Percentiles rank a stretch among this genome's conserved stretches.
Evolutionary conservation across 202 grass and related monocot genomes (phyloP).

Genomic region (Eragrostis tef): DNA sequence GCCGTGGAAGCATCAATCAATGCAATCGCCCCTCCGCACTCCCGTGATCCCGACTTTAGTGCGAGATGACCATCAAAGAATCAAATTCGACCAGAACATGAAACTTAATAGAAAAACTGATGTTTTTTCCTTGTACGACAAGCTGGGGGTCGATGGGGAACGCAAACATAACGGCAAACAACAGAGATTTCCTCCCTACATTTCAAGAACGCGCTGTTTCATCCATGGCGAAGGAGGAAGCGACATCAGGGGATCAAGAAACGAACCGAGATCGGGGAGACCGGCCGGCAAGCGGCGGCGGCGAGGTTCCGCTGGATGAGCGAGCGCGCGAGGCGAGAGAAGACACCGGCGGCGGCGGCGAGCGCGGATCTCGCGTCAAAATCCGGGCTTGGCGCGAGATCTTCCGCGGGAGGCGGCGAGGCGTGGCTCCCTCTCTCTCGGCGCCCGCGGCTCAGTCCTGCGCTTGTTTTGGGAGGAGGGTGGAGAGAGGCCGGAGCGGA

Average conservation of each 20-base stretch:
- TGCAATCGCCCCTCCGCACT: background rate
- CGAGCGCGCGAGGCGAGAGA: no score
- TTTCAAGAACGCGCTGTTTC: background rate
- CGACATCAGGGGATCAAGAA: background rate
- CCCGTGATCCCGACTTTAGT: slow-evolving; percentile 16
- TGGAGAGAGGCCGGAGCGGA: background rate
- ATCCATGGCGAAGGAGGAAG: background rate
- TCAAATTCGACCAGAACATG: background rate
- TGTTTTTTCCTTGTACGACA: background rate
- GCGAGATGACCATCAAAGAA: background rate
- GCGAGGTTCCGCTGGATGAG: slow-evolving; percentile 12
- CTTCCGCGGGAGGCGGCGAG: slow-evolving; percentile 24
- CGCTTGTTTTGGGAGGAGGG: background rate
- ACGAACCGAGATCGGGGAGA: slow-evolving; percentile 39
- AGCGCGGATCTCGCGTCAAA: slow-evolving; percentile 32
- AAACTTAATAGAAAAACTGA: no score
- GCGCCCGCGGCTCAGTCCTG: background rate
- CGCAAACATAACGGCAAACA: background rate
- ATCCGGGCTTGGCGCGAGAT: slow-evolving; percentile 25
- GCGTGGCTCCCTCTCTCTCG: background rate
- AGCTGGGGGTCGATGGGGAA: slow-evolving; percentile 25
- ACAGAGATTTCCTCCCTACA: background rate
- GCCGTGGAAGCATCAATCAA: background rate
- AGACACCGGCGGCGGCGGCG: background rate
- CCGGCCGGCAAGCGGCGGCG: background rate